phyloP scores from a whole-genome alignment of 495 filamentous ascomycete genomes.

The Aspergillus affinis region DNA sequence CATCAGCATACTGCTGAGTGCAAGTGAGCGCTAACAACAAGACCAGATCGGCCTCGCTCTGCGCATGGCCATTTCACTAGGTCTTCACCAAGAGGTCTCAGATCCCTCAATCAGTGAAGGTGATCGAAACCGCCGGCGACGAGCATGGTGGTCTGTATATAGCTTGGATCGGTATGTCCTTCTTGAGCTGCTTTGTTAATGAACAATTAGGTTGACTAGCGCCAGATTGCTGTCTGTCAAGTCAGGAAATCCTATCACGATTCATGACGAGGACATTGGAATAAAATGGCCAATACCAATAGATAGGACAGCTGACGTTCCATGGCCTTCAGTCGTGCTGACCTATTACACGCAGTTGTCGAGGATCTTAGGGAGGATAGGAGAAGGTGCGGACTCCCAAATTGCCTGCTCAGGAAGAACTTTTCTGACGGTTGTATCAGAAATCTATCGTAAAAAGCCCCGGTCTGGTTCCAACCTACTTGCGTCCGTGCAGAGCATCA shows the following conservation, averaged over 20 bases:
- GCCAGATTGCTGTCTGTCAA: slow-evolving; percentile 44
- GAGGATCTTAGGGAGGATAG: slow-evolving; percentile 44
- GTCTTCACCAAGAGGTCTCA: slow-evolving; percentile 49
- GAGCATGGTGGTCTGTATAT: slow-evolving; percentile 55
- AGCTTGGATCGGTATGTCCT: slow-evolving; percentile 39
- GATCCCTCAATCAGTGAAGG: slow-evolving; percentile 30
- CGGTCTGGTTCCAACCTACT: slow-evolving; percentile 43
- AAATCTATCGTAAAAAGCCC: slow-evolving; percentile 47
- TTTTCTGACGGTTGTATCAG: slow-evolving; percentile 13
- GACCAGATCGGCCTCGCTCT: slow-evolving; percentile 46
- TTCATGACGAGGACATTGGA: slow-evolving; percentile 51
- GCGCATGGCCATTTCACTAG: slow-evolving; percentile 52
- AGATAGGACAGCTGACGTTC: slow-evolving; percentile 27
- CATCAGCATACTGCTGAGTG: not conserved
- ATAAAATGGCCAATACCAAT: slow-evolving; percentile 36
- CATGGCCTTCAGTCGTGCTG: slow-evolving; percentile 47
- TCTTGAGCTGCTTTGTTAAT: no score
- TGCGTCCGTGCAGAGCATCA: slow-evolving; percentile 47
- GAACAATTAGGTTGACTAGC: not conserved
- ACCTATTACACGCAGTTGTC: slow-evolving; percentile 48
- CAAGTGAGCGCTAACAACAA: slow-evolving; percentile 5
- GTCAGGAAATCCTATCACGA: slow-evolving; percentile 50
- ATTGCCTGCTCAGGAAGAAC: not conserved
- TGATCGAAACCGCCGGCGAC: slow-evolving; percentile 44
- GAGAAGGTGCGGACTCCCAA: slow-evolving; percentile 26